Conservation (phyloP, 1,284 basidiomycete genomes). For the Microbotryum saponariae region DNA sequence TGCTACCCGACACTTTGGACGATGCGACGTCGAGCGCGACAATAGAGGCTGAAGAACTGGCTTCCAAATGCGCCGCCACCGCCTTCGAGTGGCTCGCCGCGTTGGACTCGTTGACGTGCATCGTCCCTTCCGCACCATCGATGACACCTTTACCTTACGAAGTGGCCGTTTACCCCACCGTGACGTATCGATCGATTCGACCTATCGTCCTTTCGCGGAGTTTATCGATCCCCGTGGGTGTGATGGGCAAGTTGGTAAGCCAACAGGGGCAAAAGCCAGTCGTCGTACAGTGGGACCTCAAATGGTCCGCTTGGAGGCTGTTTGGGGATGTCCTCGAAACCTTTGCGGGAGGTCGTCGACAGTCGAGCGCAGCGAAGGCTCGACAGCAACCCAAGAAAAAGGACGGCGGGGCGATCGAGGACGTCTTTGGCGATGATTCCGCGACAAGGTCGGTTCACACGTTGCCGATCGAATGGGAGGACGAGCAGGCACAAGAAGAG, state of each 20-base stretch:
- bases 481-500: constrained; percentile 52
- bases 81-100: constrained; percentile 66
- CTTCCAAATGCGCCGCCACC: constrained; percentile 49
- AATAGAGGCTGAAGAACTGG: constrained; percentile 33
- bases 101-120: constrained; percentile 66
- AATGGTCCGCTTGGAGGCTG: constrained; percentile 73
- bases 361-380: background rate
- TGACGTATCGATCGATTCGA: constrained; percentile 55
- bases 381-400: constrained; percentile 1
- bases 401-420: background rate
- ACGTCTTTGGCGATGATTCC: constrained; percentile 42
- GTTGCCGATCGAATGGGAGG: constrained; percentile 55
- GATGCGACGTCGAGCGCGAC: constrained; percentile 31
- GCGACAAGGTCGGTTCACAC: constrained; percentile 35
- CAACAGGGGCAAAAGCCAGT: constrained; percentile 57
- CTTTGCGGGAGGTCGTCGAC: constrained; percentile 50
- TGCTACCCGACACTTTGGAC: constrained; percentile 54
- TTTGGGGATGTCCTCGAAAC: constrained; percentile 66
- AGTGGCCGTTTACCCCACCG: constrained; percentile 58
- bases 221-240: constrained; percentile 57
- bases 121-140: constrained; percentile 52
- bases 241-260: constrained; percentile 59
- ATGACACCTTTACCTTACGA: constrained; percentile 56
- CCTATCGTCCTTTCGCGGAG: constrained; percentile 68
- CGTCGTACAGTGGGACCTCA: constrained; percentile 70